Conservation (phyloP, 2,329 filamentous ascomycete species). For the Fusarium falciforme region DNA sequence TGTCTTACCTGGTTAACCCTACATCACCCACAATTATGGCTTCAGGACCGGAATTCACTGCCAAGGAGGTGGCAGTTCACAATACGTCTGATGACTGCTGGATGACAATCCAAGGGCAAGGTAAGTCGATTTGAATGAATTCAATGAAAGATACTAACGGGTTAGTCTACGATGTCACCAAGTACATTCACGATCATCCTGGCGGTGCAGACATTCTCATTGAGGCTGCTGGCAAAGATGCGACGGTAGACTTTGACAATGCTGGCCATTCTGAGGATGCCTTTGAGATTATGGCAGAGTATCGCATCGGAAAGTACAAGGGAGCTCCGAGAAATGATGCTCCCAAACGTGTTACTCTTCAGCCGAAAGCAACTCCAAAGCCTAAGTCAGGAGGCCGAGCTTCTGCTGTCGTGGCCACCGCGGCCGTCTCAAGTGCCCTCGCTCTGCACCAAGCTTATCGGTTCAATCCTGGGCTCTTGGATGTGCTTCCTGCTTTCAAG, state of each 20-base stretch:
- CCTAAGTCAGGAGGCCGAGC: not conserved
- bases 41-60: slow-evolving; percentile 37
- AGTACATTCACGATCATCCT: slow-evolving; percentile 70
- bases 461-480: slow-evolving; percentile 15
- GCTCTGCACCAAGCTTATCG: slow-evolving; percentile 26
- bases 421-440: slow-evolving; percentile 19
- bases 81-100: slow-evolving; percentile 61
- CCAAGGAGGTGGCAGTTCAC: slow-evolving; percentile 61
- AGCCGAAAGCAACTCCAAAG: slow-evolving; percentile 31
- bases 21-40: slow-evolving; percentile 15
- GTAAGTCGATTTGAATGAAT: slow-evolving; percentile 46
- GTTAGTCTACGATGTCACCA: slow-evolving; percentile 68
- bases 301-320: slow-evolving; percentile 52
- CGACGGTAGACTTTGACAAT: slow-evolving; percentile 84
- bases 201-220: slow-evolving; percentile 83
- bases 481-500: slow-evolving; percentile 13
- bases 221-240: slow-evolving; percentile 82
- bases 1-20: not conserved
- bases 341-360: slow-evolving; percentile 25
- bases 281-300: slow-evolving; percentile 55
- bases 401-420: slow-evolving; percentile 15
- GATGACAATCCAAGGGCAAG: slow-evolving; percentile 67
- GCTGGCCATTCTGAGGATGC: slow-evolving; percentile 81
- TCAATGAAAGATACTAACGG: not conserved
- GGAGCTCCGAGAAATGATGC: slow-evolving; percentile 35